Conservation (phyloP, 352 stramenopile genomes). For the Globisporangium camurandrum region DNA sequence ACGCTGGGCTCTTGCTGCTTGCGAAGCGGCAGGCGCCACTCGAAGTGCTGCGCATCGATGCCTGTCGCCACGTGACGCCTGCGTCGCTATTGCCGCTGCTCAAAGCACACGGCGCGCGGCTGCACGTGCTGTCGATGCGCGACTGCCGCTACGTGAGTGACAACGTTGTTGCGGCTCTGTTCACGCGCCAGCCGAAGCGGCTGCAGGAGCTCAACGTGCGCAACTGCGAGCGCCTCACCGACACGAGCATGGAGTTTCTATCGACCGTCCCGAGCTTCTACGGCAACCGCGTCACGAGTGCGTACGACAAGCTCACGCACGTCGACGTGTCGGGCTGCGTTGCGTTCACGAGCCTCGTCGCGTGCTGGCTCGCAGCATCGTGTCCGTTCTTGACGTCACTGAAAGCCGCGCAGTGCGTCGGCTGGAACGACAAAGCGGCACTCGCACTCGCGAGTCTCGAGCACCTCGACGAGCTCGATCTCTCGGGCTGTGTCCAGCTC, state of each 20-base stretch:
- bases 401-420: slow-evolving; percentile 28
- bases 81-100: slow-evolving; percentile 26
- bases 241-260: slow-evolving; percentile 50
- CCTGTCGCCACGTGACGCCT: slow-evolving; percentile 37
- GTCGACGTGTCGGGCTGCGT: slow-evolving; percentile 54
- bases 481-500: slow-evolving; percentile 39
- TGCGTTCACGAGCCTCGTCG: slow-evolving; percentile 42
- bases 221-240: slow-evolving; percentile 36
- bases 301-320: slow-evolving; percentile 31
- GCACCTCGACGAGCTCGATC: slow-evolving; percentile 42
- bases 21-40: slow-evolving; percentile 31
- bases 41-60: slow-evolving; percentile 34
- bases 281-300: slow-evolving; percentile 30
- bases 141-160: slow-evolving; percentile 30
- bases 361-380: slow-evolving; percentile 49
- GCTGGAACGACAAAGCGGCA: slow-evolving; percentile 53
- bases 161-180: slow-evolving; percentile 35
- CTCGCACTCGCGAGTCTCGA: slow-evolving; percentile 37
- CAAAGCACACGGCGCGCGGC: slow-evolving; percentile 17
- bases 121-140: slow-evolving; percentile 39
- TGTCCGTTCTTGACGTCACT: slow-evolving; percentile 48
- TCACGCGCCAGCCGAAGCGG: slow-evolving; percentile 29
- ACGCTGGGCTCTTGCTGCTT: slow-evolving; percentile 31
- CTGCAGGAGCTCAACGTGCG: slow-evolving; percentile 59
- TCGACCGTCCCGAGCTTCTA: slow-evolving; percentile 44